Percentiles rank a stretch among this genome's conserved stretches.
Evolutionary conservation across 176 grass and related monocot species (phyloP).

Genomic region (Puccinellia tenuiflora): DNA sequence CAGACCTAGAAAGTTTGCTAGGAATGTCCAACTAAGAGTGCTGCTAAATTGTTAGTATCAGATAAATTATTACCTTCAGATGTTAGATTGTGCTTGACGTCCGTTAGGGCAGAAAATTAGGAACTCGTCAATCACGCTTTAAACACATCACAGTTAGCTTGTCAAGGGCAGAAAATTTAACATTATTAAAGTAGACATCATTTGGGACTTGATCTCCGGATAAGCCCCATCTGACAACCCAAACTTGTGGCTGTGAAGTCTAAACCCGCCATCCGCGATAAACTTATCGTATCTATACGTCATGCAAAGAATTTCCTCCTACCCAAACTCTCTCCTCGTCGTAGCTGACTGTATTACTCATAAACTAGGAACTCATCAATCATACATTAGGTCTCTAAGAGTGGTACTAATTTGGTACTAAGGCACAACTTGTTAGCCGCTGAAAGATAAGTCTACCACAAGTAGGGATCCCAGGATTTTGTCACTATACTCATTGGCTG

Average conservation of each 20-base stretch:
- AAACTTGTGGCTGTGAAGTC: slow-evolving; percentile 31
- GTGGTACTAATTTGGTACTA: not conserved
- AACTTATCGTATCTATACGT: not conserved
- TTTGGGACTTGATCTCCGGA: not conserved
- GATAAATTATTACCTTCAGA: not conserved
- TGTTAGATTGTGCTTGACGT: not conserved
- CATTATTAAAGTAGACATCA: not conserved
- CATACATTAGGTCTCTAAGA: not conserved
- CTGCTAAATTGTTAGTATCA: not conserved
- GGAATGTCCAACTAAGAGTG: not conserved
- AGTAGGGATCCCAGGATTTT: slow-evolving; percentile 16
- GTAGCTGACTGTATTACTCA: not conserved
- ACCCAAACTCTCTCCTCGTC: slow-evolving; percentile 12
- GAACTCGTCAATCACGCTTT: too few relatives aligned
- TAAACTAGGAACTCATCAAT: not conserved
- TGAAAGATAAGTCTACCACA: slow-evolving; percentile 4
- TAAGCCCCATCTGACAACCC: too few relatives aligned
- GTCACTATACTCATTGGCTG: slow-evolving; percentile 7
- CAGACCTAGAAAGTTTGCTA: not conserved
- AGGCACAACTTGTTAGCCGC: not conserved
- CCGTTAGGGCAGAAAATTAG: too few relatives aligned
- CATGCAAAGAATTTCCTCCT: not conserved
- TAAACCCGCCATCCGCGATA: not conserved
- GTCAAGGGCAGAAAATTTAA: not conserved
- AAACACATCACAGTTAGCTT: not conserved